Evolutionary conservation across 768 basidiomycete species (phyloP), one percentile per base, ranked within the genome.

Genomic region (Jaapia argillacea): DNA sequence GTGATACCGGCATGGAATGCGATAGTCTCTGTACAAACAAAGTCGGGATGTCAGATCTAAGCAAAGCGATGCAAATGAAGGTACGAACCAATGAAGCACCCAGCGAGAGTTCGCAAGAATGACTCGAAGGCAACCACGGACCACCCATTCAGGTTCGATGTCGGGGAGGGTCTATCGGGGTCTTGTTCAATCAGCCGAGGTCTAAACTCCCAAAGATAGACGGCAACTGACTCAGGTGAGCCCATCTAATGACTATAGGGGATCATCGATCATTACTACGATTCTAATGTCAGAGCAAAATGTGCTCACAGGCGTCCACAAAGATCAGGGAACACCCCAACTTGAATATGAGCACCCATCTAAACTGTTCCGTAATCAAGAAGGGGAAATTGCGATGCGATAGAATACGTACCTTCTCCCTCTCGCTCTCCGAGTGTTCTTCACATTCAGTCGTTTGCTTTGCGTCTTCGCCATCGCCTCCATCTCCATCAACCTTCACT

Each of bases 1-100:
- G 76, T 70, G 40, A 88, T 71, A 23, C 83, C 83, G 12, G 57
- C 56, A 54, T 90, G 87, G 51, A 90, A 90, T 10, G 82, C 74
- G 10, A 79, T 50, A 0, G 84, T 85, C 65, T 90, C 87, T 87
- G 31, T n/a, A n/a, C 44, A 24, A 28, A n/a, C n/a, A n/a, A n/a
- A n/a, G n/a, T n/a, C n/a, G n/a, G n/a, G n/a, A n/a, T 43, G 40
- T 46, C 36, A 43, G 43, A 41, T 24, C 38, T 23, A 43, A 40
- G 27, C 23, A 21, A 35, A 3, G 23, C 20, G 39, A n/a, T 26
- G 24, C 36, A 6, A 43, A 5, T 2, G 25, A 21, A 6, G 24
- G 24, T 21, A 33, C 45, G 65, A 24, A 79, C 85, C 85, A 45
- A 77, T 71, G 36, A 72, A 54, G 51, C 81, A 85, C 2, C 81